Conservation (phyloP, 2,329 filamentous ascomycete species). For the Calcarisporium arbuscula region DNA sequence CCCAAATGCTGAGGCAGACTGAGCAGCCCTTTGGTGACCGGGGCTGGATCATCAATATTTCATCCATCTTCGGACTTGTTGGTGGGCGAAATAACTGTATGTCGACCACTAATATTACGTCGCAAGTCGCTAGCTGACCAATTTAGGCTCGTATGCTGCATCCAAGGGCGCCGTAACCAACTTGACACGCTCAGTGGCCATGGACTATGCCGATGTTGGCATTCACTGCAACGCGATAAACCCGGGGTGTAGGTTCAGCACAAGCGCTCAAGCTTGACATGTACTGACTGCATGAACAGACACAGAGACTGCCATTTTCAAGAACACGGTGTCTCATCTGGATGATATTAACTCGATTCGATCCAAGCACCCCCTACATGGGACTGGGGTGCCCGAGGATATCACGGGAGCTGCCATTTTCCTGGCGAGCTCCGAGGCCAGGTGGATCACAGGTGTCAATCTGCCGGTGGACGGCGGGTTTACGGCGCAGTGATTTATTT, state of each 20-base stretch:
- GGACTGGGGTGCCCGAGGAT: slow-evolving; percentile 19
- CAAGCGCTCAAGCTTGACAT: neutral
- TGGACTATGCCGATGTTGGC: slow-evolving; percentile 40
- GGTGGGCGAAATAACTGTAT: slow-evolving; percentile 20
- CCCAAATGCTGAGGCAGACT: slow-evolving; percentile 44
- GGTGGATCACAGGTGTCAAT: slow-evolving; percentile 34
- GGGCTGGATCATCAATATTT: slow-evolving; percentile 45
- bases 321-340: slow-evolving; percentile 13
- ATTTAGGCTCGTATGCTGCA: slow-evolving; percentile 33
- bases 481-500: slow-evolving; percentile 26
- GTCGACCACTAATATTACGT: neutral
- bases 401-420: slow-evolving; percentile 29
- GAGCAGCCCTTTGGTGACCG: slow-evolving; percentile 29
- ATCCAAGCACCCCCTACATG: slow-evolving; percentile 19
- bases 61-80: slow-evolving; percentile 35
- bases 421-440: slow-evolving; percentile 28
- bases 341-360: slow-evolving; percentile 12
- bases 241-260: slow-evolving; percentile 33
- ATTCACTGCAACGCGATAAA: slow-evolving; percentile 50
- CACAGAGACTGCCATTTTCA: slow-evolving; percentile 20
- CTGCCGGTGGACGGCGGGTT: slow-evolving; percentile 34
- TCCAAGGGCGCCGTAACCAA: slow-evolving; percentile 44
- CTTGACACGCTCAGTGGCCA: slow-evolving; percentile 40
- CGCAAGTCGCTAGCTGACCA: neutral
- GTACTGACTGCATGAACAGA: slow-evolving; percentile 10